These are phyloP conservation scores for Penicillium malachiteum DNA, from an alignment of 495 filamentous ascomycete species.

Conservation along the genomic window DNA sequence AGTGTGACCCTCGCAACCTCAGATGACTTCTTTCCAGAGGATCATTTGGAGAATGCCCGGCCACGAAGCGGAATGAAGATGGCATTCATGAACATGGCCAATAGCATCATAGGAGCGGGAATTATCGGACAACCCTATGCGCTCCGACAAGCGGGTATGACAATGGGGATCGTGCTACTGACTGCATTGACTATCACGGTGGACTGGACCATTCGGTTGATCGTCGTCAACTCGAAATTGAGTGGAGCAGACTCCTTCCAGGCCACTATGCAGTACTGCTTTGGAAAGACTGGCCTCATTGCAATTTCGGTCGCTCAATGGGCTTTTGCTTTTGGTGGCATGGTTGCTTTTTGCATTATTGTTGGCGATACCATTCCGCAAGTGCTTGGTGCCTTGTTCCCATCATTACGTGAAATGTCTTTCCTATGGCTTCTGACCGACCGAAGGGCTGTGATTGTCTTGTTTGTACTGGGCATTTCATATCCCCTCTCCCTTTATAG, in stretches of 20 bases:
- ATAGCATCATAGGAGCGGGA: constrained; percentile 94
- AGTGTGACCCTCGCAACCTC: constrained; percentile 75
- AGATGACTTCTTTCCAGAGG: constrained; percentile 59
- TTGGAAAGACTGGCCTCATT: constrained; percentile 80
- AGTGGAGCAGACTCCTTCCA: constrained; percentile 92
- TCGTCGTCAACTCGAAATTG: constrained; percentile 93
- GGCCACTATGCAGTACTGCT: constrained; percentile 91
- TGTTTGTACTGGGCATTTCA: constrained; percentile 83
- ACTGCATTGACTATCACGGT: constrained; percentile 74
- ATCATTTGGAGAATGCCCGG: constrained; percentile 58
- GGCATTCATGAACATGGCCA: constrained; percentile 99
- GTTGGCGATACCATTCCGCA: constrained; percentile 94
- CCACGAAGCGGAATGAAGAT: constrained; percentile 66
- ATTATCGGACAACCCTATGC: constrained; percentile 98
- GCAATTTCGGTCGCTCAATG: constrained; percentile 91
- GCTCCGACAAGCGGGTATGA: constrained; percentile 82
- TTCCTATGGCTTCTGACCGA: constrained; percentile 81
- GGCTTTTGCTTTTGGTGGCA: constrained; percentile 97
- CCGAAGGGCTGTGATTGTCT: constrained; percentile 76
- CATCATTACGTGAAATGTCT: constrained; percentile 65
- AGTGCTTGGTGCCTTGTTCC: constrained; percentile 80
- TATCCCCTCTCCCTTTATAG: constrained; percentile 90
- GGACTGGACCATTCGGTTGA: constrained; percentile 96
- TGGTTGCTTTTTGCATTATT: constrained; percentile 97
- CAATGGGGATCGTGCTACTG: constrained; percentile 75